Base-by-base conservation (phyloP, 129 eudicot genomes). In the Tagetes erecta region DNA sequence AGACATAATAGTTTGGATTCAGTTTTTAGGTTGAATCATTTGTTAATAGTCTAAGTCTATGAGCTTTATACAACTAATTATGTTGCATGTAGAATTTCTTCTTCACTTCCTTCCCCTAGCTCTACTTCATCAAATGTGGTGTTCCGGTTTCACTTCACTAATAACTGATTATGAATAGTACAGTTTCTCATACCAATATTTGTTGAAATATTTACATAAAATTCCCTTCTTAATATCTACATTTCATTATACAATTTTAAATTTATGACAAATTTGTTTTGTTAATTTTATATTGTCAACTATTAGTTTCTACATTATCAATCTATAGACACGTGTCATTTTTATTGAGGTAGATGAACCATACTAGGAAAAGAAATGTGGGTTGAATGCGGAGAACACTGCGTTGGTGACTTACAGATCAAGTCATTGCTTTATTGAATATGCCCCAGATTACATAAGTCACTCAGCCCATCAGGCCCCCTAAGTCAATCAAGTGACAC, bases 331-430 rank as follows among this genome's bases (percentile, higher is more conserved):
- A 1, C 20, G 13, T 60, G 11, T 60, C 67, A 35, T 3, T 62
- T 57, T 62, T 36, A 62, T 35, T 36, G 67, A 62, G 45, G 67
- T 62, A 62, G 42, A 36, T 62, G 67, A 62, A 36, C 42, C 67
- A 62, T 62, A 11, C 8, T 27, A 27, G 67, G 1, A 36, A 62
- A 62, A 11, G 0, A 0, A 5, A 42, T 42, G 42, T 13, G 44
- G 30, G 42, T 45, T 62, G 45, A 62, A 36, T 13, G 39, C 1
- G 13, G 64, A 58, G 8, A 58, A 8, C 39, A 33, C 39, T 0
- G 10, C 37, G 67, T 30, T 37, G 3, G 27, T 62, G 8, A 62
- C 67, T 62, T 62, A 12, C 67, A 11, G 42, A 60, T 60, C 27
- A 36, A 35, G 27, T 60, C 67, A 11, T 36, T 36, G 40, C 44